A percentile compares a stretch with the other conserved stretches of the same genome.
phyloP scores from a whole-genome alignment of 352 stramenopile species.

The Thraustochytrium striatum region DNA sequence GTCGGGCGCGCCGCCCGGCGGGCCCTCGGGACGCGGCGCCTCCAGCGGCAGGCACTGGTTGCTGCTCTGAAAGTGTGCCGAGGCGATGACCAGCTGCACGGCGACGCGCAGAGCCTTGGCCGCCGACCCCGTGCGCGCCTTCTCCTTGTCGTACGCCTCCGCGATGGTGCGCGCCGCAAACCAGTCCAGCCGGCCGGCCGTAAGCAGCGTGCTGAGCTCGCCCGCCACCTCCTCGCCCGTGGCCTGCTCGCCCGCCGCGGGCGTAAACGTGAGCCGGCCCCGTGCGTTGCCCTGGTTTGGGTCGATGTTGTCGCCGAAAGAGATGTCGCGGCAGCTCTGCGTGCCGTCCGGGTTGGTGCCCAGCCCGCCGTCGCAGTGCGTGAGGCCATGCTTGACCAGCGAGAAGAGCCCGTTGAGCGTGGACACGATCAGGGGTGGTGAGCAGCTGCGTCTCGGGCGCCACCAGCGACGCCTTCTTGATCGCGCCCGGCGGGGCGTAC shows the following conservation, averaged over 20 bases:
- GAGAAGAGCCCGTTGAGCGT: conserved; percentile 60
- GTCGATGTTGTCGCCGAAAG: too few relatives aligned
- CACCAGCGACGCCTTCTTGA: conserved; percentile 52
- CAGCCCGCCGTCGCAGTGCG: conserved; percentile 52
- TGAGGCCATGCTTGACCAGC: conserved; percentile 54
- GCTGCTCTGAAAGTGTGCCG: conserved; percentile 60
- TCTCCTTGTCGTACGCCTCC: not conserved
- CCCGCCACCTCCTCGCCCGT: conserved; percentile 53
- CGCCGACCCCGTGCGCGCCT: not conserved
- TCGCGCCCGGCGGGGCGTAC: conserved; percentile 51
- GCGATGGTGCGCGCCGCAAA: conserved; percentile 45
- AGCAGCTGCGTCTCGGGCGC: conserved; percentile 59
- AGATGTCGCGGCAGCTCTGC: too few relatives aligned
- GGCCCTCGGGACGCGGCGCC: too few relatives aligned
- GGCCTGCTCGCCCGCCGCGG: not conserved
- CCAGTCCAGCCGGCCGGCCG: conserved; percentile 55
- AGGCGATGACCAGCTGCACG: conserved; percentile 56
- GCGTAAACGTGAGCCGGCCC: not conserved
- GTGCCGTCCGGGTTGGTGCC: conserved; percentile 10
- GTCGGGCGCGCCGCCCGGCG: not conserved
- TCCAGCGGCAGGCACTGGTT: not conserved
- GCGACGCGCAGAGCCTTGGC: conserved; percentile 41
- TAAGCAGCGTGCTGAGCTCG: conserved; percentile 60
- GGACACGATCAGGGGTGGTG: conserved; percentile 58
- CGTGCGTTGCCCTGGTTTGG: not conserved